phyloP scores from a whole-genome alignment of 305 asterid genomes.

The Fraxinus floribunda region DNA sequence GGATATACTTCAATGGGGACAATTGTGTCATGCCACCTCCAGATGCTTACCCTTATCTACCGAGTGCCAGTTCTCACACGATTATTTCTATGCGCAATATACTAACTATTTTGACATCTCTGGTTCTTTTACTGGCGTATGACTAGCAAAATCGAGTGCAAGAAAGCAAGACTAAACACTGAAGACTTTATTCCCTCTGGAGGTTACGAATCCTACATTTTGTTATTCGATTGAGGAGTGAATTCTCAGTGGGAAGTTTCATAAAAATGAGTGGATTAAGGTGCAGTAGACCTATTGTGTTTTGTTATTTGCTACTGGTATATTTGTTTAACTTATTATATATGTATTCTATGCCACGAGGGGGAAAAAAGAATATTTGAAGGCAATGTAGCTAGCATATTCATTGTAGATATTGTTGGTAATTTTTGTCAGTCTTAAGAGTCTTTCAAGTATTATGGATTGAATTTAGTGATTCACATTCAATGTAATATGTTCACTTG shows the following conservation, averaged over 20 bases:
- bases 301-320: not conserved
- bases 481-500: not conserved
- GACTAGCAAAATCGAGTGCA: not conserved
- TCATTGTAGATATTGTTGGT: not conserved
- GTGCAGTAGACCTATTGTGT: not conserved
- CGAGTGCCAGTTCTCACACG: constrained; percentile 20
- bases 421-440: not conserved
- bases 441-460: not conserved
- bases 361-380: not conserved
- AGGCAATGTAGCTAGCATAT: not conserved
- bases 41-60: constrained; percentile 25
- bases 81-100: not conserved
- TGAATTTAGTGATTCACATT: not conserved
- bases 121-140: constrained; percentile 18
- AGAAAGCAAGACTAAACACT: not conserved
- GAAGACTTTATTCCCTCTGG: not conserved
- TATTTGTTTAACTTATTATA: not conserved
- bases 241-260: not conserved
- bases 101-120: constrained; percentile 14
- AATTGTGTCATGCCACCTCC: constrained; percentile 65
- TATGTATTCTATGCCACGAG: not conserved
- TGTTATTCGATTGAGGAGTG: not conserved
- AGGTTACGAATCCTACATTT: not conserved
- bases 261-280: not conserved
- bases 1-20: constrained; percentile 56